Evolutionary conservation across 1,284 basidiomycete genomes (phyloP), one percentile per base, ranked within the genome.

Genomic region (Trichosporon sp.): DNA sequence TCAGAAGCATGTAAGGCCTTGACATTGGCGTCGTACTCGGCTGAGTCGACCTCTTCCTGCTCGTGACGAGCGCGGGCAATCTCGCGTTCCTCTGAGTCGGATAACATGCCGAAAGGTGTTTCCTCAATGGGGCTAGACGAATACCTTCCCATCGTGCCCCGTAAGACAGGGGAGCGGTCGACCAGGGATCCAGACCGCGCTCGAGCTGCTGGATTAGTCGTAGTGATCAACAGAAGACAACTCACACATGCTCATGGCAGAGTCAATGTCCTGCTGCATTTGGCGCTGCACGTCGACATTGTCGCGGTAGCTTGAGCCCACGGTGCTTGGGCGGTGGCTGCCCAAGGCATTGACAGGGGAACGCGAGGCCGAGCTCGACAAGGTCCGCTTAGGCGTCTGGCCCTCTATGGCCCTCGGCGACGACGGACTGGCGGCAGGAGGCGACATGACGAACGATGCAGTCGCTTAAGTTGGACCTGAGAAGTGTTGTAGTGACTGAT

Each of bases 61-160:
- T 69, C 70, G 16, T 64, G 67, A 35, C 81, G 71, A 0, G 83
- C 83, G 21, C 82, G 79, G 46, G 81, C 74, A 77, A 84, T 79
- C 68, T 83, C 82, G 2, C 79, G 81, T 71, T 85, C 84, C 74
- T 85, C 83, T 2, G 79, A 73, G 31, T 83, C 81, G 8, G 80
- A 82, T 10, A 85, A 76, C 80, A 82, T 82, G 0, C 83, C 80
- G 69, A 85, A 85, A 6, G 79, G 76, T 8, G 76, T 67, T 68
- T 84, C 83, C 26, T 83, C 80, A 56, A 84, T 83, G 7, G 81
- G 81, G 1, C 78, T 80, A 8, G 77, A 76, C 10, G 79, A 77
- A 70, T 76, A 79, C 11, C 76, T 76, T 61, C 66, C 77, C 74
- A 26, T 73, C 74, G 74, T 68, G 31, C 77, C 73, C 32, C 75